Evolutionary conservation across 2,329 filamentous ascomycete species (phyloP).

Genomic region (Microdochium bolleyi): DNA sequence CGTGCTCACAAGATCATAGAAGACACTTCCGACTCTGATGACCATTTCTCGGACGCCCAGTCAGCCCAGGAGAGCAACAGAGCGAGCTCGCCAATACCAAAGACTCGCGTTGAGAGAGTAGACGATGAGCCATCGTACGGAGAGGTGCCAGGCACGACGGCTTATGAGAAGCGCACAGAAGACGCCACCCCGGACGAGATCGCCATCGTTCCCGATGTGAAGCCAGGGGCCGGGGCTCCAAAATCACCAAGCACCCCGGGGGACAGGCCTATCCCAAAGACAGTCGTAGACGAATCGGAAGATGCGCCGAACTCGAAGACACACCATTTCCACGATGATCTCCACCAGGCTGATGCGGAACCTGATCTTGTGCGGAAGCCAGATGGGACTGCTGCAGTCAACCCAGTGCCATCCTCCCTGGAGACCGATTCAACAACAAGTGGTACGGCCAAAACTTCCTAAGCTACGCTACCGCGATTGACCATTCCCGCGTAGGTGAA

Average conservation of each 20-base stretch:
- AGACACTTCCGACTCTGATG: slow-evolving; percentile 56
- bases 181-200: slow-evolving; percentile 56
- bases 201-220: slow-evolving; percentile 32
- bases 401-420: slow-evolving; percentile 14
- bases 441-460: slow-evolving; percentile 26
- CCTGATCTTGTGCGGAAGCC: slow-evolving; percentile 39
- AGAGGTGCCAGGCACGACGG: slow-evolving; percentile 53
- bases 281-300: slow-evolving; percentile 43
- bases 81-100: slow-evolving; percentile 44
- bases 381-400: slow-evolving; percentile 28
- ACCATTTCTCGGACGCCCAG: slow-evolving; percentile 62
- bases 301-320: slow-evolving; percentile 35
- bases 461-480: slow-evolving; percentile 23
- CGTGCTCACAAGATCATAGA: slow-evolving; percentile 1
- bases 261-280: slow-evolving; percentile 37
- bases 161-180: slow-evolving; percentile 44
- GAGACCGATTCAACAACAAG: slow-evolving; percentile 20
- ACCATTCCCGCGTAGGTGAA: slow-evolving; percentile 25
- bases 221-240: slow-evolving; percentile 15
- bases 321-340: slow-evolving; percentile 32
- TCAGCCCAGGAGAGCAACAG: slow-evolving; percentile 34
- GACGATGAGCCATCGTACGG: slow-evolving; percentile 50
- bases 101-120: slow-evolving; percentile 50
- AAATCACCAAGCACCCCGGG: slow-evolving; percentile 22
- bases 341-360: slow-evolving; percentile 41